phyloP scores from a whole-genome alignment of 202 grass and related monocot genomes.

The Brachypodium distachyon region DNA sequence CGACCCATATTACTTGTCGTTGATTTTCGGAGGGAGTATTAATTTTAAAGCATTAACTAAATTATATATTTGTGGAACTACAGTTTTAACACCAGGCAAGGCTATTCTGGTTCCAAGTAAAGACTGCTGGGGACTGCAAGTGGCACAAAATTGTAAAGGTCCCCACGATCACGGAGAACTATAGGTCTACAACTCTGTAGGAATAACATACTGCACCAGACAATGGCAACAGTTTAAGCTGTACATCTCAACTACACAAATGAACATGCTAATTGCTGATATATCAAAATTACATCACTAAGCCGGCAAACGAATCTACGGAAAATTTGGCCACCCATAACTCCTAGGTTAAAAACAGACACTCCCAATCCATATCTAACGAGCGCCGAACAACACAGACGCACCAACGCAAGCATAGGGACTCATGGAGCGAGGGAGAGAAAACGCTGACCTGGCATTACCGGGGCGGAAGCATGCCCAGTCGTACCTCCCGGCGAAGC shows the following conservation, averaged over 20 bases:
- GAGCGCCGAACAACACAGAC: background rate
- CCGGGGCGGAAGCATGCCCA: slow-evolving; percentile 81
- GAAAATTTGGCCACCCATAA: background rate
- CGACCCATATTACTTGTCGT: too few species aligned
- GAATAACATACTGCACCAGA: background rate
- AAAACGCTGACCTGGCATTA: slow-evolving; percentile 58
- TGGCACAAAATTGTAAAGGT: background rate
- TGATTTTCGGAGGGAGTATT: too few species aligned
- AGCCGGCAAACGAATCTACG: background rate
- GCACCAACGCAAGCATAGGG: background rate
- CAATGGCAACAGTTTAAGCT: background rate
- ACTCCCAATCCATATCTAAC: background rate
- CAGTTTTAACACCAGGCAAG: background rate
- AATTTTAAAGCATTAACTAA: background rate
- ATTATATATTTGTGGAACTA: background rate
- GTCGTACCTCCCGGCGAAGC: slow-evolving; percentile 82
- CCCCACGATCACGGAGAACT: background rate
- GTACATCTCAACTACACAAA: background rate
- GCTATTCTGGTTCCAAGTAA: background rate
- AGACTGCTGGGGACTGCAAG: background rate
- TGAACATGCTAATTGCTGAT: background rate
- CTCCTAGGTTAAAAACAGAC: slow-evolving; percentile 4
- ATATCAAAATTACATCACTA: background rate
- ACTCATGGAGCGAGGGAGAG: background rate
- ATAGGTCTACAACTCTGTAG: background rate